A percentile compares a stretch with the other conserved stretches of the same genome.
phyloP scores from a whole-genome alignment of 2,329 filamentous ascomycete species.

The Leptographium procerum region DNA sequence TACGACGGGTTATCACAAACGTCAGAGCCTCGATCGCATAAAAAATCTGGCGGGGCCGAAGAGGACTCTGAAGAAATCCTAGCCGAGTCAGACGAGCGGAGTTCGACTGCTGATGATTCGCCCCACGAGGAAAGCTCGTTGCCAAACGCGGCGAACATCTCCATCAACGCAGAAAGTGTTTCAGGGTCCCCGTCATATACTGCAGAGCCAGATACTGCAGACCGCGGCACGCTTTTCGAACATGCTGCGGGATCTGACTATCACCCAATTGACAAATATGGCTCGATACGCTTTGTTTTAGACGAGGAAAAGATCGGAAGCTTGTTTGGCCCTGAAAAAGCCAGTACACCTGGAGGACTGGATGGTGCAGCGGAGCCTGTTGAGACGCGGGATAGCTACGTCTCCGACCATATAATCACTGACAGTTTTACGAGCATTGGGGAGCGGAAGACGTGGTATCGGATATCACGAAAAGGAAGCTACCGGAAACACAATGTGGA shows the following conservation, averaged over 20 bases:
- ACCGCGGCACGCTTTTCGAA: background rate
- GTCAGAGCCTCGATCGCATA: background rate
- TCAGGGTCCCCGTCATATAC: background rate
- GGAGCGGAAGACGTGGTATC: conserved; percentile 55
- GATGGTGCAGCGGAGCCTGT: background rate
- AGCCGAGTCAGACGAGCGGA: background rate
- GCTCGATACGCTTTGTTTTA: background rate
- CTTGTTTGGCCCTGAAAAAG: background rate
- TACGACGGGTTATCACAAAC: conserved; percentile 29
- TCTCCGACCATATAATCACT: conserved; percentile 35
- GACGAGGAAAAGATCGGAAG: background rate
- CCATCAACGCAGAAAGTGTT: too few species aligned
- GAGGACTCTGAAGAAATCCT: background rate
- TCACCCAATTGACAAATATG: background rate
- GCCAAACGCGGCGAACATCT: background rate
- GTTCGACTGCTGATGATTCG: background rate
- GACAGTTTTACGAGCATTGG: conserved; percentile 44
- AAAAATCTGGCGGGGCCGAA: background rate
- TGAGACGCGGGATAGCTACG: conserved; percentile 13
- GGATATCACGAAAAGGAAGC: conserved; percentile 49
- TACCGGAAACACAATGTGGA: conserved; percentile 40
- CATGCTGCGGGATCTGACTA: background rate
- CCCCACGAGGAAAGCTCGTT: background rate
- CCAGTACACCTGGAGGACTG: background rate
- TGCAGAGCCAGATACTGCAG: too few species aligned